Percentiles rank a stretch among this genome's conserved stretches.
Conservation (phyloP, 2,329 filamentous ascomycete species). For the Fusarium zealandicum region DNA sequence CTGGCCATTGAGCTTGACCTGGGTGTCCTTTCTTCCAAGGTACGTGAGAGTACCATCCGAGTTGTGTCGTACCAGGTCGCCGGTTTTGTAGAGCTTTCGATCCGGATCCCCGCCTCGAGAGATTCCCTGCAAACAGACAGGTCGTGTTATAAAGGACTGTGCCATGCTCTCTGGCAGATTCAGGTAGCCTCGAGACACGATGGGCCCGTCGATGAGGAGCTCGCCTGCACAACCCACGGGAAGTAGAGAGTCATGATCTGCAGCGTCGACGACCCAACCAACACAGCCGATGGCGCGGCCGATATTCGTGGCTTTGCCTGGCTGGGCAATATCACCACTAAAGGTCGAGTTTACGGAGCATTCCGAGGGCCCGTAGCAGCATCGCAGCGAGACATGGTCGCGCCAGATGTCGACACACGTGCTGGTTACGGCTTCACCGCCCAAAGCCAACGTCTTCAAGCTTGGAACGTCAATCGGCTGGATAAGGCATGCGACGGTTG, state of each 20-base stretch:
- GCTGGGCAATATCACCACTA: slow-evolving; percentile 15
- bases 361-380: slow-evolving; percentile 29
- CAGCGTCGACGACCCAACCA: slow-evolving; percentile 24
- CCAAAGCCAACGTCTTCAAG: slow-evolving; percentile 23
- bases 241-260: slow-evolving; percentile 1
- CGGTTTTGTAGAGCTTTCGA: slow-evolving; percentile 53
- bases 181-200: slow-evolving; percentile 31
- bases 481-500: slow-evolving; percentile 28
- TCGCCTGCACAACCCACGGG: slow-evolving; percentile 24
- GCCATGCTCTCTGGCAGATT: slow-evolving; percentile 26
- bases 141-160: slow-evolving; percentile 15
- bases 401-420: slow-evolving; percentile 33
- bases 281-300: slow-evolving; percentile 24
- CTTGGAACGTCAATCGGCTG: slow-evolving; percentile 18
- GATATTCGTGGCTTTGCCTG: slow-evolving; percentile 27
- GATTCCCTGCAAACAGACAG: neutral
- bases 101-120: neutral
- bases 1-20: slow-evolving; percentile 66
- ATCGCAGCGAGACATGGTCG: slow-evolving; percentile 23
- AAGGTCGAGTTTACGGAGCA: slow-evolving; percentile 27
- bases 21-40: no score
- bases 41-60: slow-evolving; percentile 52
- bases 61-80: slow-evolving; percentile 55
- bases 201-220: slow-evolving; percentile 29
- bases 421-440: slow-evolving; percentile 25